Base-by-base conservation (phyloP, 495 filamentous ascomycete genomes). In the Aspergillus hancockii region DNA sequence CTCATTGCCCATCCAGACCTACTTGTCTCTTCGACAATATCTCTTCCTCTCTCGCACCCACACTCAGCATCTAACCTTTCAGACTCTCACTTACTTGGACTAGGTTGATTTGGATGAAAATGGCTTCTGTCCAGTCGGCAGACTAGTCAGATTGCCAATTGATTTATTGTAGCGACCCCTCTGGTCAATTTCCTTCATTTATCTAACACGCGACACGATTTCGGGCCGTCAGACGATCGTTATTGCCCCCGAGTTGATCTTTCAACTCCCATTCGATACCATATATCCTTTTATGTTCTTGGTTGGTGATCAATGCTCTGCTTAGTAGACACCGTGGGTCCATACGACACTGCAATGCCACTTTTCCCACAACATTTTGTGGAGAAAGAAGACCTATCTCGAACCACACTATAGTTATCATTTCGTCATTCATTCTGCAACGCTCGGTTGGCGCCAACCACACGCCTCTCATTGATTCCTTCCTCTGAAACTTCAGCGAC, bases 241-340 rank as follows among this genome's bases (percentile, higher is more conserved):
- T 47, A 8, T 47, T 47, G 21, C 43, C 23, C 19, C 6, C 1
- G 43, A n/a, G 16, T 47, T 47, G 43, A 47, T 47, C 8, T 47
- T 13, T 47, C 19, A 47, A 47, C 18, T 23, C 21, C 43, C 21
- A 23, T 47, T 47, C 19, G 43, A 47, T 23, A 47, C 13, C 43
- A 47, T 4, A 23, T 22, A 16, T 47, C 8, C 19, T 47, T 23
- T 22, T 22, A 16, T 47, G 19, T 47, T n/a, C 43, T 12, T 10
- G 16, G 19, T 47, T 47, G 43, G 43, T 23, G 51, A 54, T 40
- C 51, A 54, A 54, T 54, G 51, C 51, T 22, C 51, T 23, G 16
- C 19, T 19, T 47, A 47, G 43, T 22, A 22, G 22, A 14, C 21
- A 47, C 16, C 53, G 19, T 55, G 53, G 23, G 22, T 38, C 53